Evolutionary conservation across 202 grass and related monocot species (phyloP), one percentile per base, ranked within the genome.

Genomic region (Alloteropsis angusta): DNA sequence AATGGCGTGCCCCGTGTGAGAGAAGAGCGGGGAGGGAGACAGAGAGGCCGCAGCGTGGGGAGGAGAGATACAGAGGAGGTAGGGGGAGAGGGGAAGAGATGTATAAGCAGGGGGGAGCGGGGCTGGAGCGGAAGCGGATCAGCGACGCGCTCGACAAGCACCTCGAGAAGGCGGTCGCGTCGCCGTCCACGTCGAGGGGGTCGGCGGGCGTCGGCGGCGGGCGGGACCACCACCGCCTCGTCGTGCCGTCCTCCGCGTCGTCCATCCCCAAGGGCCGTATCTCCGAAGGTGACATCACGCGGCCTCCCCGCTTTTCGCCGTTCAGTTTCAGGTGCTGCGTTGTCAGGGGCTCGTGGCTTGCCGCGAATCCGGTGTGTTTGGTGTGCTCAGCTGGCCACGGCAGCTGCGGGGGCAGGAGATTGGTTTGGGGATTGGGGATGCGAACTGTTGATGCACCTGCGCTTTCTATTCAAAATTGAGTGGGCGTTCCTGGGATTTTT

Each of bases 81-180:
- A n/a, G n/a, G 10, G n/a, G 52, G n/a, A 17, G 17, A 52, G 0
- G 17, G n/a, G 22, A 4, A 25, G 69, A 60, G 36, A 93, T 86
- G 90, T 84, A 89, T 65, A 88, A 86, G 81, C 85, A 72, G 68
- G 90, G 75, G 17, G 75, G 45, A 46, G 70, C 50, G 54, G 57
- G 80, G 57, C 54, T 71, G 59, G 90, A 89, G 39, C 84, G 87
- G 77, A 89, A 84, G 77, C 87, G 84, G 43, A 84, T 87, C 81
- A 78, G 76, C 63, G 90, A 93, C 46, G 90, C 48, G 79, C 83
- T 87, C 46, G 90, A 88, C 75, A 88, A 80, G 59, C 89, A 88
- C 62, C 86, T 86, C 39, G 89, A 90, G 80, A 90, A 89, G 82
- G 82, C 50, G 48, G 15, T 80, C 61, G 82, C 75, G 7, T 88